Conservation (phyloP, 108 stramenopile species). For the Aurantiochytrium sp. region DNA sequence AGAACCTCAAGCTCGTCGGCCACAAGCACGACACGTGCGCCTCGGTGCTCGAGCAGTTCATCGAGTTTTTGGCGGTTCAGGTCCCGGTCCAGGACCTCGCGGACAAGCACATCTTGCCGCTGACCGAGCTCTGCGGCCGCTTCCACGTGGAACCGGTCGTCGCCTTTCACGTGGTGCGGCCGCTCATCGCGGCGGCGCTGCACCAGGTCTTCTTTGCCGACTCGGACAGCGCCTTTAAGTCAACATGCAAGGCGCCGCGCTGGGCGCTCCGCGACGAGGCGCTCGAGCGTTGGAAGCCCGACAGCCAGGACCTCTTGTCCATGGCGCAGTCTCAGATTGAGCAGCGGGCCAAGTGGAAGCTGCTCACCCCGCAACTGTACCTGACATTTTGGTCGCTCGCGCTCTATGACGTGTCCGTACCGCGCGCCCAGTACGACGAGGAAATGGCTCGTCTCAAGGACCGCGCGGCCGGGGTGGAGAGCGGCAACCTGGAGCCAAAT, state of each 20-base stretch:
- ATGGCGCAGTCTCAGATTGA: background rate
- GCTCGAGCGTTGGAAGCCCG: background rate
- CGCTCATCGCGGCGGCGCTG: background rate
- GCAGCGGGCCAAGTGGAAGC: background rate
- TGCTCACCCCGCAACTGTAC: background rate
- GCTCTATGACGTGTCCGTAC: background rate
- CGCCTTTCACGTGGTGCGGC: background rate
- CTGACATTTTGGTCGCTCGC: background rate
- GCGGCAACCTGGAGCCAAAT: background rate
- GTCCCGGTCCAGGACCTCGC: background rate
- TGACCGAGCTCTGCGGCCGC: background rate
- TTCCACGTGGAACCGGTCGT: slow-evolving; percentile 15
- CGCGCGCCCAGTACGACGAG: slow-evolving; percentile 5
- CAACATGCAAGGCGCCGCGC: background rate
- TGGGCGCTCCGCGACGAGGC: background rate
- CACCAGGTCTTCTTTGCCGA: slow-evolving; percentile 7
- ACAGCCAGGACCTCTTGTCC: background rate
- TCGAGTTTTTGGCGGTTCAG: slow-evolving; percentile 27
- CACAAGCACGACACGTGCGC: slow-evolving; percentile 25
- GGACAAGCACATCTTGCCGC: background rate
- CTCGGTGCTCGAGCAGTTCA: background rate
- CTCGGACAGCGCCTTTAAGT: background rate
- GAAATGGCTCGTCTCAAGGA: background rate
- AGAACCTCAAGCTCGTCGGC: background rate
- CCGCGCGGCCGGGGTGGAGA: background rate